These are phyloP conservation scores for Aspergillus glaucus DNA, from an alignment of 2,329 filamentous ascomycete species.

Conservation along the genomic window DNA sequence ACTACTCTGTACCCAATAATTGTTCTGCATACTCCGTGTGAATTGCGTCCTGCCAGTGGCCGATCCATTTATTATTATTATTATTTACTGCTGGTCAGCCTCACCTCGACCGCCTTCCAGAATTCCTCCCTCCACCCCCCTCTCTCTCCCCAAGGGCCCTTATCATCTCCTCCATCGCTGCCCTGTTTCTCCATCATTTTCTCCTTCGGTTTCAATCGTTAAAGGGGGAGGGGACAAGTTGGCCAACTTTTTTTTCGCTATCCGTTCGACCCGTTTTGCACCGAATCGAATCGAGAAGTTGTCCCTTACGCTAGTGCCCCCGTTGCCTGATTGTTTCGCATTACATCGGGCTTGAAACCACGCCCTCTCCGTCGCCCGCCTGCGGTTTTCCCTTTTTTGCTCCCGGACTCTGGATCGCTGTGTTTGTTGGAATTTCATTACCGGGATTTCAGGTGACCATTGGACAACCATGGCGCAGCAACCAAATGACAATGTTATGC, in stretches of 20 bases:
- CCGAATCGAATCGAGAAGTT: background rate
- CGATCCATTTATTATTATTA: constrained; percentile 1
- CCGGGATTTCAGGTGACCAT: background rate
- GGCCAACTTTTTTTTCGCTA: background rate
- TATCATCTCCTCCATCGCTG: constrained; percentile 7
- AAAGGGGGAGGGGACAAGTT: constrained; percentile 10
- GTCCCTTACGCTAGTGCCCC: background rate
- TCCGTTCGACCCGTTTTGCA: background rate
- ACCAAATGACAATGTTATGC: constrained; percentile 38
- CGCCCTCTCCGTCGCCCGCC: background rate
- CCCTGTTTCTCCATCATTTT: constrained; percentile 8
- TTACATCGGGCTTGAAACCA: background rate
- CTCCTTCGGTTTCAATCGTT: constrained; percentile 5
- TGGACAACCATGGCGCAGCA: constrained; percentile 32
- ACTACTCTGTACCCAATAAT: constrained; percentile 7
- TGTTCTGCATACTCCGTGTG: background rate
- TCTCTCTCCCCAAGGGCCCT: background rate
- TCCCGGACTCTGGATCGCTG: background rate
- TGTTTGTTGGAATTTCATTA: background rate
- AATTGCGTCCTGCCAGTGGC: background rate
- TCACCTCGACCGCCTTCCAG: constrained; percentile 25
- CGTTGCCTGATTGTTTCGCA: background rate
- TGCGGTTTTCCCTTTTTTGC: background rate
- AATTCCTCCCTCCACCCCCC: constrained; percentile 8
- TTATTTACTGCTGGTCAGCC: constrained; percentile 14